Evolutionary conservation across 768 basidiomycete species (phyloP).

Genomic region (Dacryopinax spathularia): DNA sequence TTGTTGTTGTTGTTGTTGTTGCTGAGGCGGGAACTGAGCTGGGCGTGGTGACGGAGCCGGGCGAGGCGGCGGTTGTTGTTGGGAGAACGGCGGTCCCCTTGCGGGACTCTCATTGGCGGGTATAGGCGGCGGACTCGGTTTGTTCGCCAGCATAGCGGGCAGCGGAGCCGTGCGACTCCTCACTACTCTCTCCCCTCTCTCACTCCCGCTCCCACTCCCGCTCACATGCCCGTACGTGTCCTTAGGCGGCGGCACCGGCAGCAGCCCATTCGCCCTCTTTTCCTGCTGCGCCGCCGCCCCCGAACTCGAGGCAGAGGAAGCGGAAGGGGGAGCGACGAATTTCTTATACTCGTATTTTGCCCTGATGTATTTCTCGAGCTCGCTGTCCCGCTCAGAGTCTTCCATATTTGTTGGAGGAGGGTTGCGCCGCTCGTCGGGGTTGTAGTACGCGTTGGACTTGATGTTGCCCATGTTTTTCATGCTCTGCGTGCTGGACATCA

Average conservation of each 20-base stretch:
- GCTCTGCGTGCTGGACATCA: slow-evolving; percentile 29
- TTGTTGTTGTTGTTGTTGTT: too few species aligned
- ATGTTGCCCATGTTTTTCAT: slow-evolving; percentile 74
- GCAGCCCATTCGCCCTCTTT: neutral
- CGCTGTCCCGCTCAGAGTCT: slow-evolving; percentile 70
- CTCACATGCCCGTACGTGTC: too few species aligned
- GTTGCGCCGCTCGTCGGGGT: slow-evolving; percentile 67
- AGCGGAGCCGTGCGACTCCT: neutral
- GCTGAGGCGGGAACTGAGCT: neutral
- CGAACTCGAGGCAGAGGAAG: too few species aligned
- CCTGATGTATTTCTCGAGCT: slow-evolving; percentile 82
- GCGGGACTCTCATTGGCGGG: neutral
- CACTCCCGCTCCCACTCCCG: too few species aligned
- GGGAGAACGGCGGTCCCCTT: neutral
- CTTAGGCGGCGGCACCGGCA: neutral
- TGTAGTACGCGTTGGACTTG: slow-evolving; percentile 64
- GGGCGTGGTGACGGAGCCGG: neutral
- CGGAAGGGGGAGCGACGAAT: neutral
- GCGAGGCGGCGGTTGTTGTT: neutral
- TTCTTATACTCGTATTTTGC: slow-evolving; percentile 33
- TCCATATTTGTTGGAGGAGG: slow-evolving; percentile 72
- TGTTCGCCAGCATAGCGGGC: neutral
- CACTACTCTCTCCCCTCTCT: neutral
- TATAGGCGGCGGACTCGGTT: neutral
- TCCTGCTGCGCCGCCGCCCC: neutral